These are phyloP conservation scores for Galerina sulciceps DNA, from an alignment of 768 basidiomycete genomes.

Conservation along the genomic window DNA sequence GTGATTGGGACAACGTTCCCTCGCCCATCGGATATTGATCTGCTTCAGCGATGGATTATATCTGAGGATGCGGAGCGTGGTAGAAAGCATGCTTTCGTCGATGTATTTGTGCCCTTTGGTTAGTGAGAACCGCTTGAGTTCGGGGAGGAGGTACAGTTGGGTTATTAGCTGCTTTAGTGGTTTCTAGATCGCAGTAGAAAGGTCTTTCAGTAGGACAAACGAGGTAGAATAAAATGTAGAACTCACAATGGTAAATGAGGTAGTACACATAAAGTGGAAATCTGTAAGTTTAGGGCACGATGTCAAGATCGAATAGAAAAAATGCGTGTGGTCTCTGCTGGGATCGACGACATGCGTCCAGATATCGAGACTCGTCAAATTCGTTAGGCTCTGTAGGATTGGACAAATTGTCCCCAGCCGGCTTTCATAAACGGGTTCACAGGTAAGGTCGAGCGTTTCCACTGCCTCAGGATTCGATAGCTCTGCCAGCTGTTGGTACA, in stretches of 20 bases:
- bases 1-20: conserved; percentile 49
- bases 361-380: conserved; percentile 47
- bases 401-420: conserved; percentile 36
- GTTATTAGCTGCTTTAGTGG: conserved; percentile 44
- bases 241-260: conserved; percentile 44
- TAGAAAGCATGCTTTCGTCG: conserved; percentile 49
- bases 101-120: conserved; percentile 53
- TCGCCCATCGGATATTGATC: conserved; percentile 53
- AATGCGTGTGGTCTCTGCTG: conserved; percentile 32
- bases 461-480: conserved; percentile 39
- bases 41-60: conserved; percentile 39
- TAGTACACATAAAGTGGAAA: conserved; percentile 57
- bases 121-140: conserved; percentile 47
- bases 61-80: conserved; percentile 40
- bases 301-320: conserved; percentile 39
- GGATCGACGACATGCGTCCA: conserved; percentile 48
- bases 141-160: conserved; percentile 40
- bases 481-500: conserved; percentile 49
- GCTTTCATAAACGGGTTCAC: conserved; percentile 48
- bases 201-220: background rate
- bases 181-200: conserved; percentile 34
- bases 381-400: conserved; percentile 37
- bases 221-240: background rate
- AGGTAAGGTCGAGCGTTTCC: conserved; percentile 50
- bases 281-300: conserved; percentile 45